phyloP scores from a whole-genome alignment of 345 rosid species.

The Syzygium jambos region DNA sequence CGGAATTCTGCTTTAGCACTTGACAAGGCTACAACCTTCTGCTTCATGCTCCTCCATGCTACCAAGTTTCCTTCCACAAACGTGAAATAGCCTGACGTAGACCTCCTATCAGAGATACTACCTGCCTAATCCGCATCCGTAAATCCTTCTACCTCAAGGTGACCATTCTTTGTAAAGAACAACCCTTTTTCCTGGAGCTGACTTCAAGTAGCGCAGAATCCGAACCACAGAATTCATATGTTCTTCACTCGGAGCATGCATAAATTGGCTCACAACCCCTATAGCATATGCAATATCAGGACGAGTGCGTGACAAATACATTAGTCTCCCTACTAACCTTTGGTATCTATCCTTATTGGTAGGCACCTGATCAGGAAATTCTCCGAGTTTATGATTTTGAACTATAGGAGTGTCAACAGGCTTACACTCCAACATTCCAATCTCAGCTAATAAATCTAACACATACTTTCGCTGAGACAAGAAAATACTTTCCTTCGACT shows the following conservation, averaged over 20 bases:
- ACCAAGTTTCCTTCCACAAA: neutral
- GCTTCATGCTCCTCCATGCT: neutral
- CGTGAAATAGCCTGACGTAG: neutral
- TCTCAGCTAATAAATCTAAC: too few relatives aligned
- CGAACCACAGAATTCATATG: neutral
- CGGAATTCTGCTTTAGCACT: neutral
- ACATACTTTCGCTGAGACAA: too few relatives aligned
- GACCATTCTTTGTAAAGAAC: neutral
- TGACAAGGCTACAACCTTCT: neutral
- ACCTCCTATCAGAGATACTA: neutral
- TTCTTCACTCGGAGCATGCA: neutral
- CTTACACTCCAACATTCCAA: too few relatives aligned
- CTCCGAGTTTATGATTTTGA: too few relatives aligned
- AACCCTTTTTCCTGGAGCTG: neutral
- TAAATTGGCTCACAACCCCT: neutral
- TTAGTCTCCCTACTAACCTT: neutral
- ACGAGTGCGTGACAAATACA: neutral
- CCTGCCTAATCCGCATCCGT: neutral
- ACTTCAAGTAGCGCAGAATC: neutral
- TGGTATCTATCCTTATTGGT: too few relatives aligned
- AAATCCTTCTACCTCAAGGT: neutral
- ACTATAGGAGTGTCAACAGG: too few relatives aligned
- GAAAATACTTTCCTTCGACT: too few relatives aligned
- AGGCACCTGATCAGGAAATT: too few relatives aligned
- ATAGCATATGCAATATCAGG: neutral